Evolutionary conservation across 192 early-diverging fungal species (phyloP).

Genomic region (Podila minutissima): DNA sequence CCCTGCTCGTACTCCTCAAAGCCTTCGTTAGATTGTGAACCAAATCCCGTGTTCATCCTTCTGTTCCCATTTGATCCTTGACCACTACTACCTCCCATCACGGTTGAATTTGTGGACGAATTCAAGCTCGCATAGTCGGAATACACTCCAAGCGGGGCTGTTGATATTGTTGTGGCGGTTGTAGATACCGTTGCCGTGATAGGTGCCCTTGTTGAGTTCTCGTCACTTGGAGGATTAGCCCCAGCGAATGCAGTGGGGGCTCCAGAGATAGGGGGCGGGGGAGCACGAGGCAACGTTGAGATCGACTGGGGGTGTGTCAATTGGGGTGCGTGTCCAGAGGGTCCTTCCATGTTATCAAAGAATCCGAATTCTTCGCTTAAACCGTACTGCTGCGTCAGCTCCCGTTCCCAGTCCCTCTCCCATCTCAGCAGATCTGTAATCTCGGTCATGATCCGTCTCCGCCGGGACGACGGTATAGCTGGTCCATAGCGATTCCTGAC

Average conservation of each 20-base stretch:
- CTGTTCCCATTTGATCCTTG: too few species aligned
- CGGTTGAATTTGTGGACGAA: not conserved
- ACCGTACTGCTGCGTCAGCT: conserved; percentile 13
- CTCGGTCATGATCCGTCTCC: conserved; percentile 34
- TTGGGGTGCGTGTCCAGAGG: not conserved
- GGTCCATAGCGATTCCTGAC: conserved; percentile 22
- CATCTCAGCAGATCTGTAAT: conserved; percentile 27
- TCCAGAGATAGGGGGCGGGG: too few species aligned
- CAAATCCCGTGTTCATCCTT: not conserved
- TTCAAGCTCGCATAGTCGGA: too few species aligned
- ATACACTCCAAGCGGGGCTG: too few species aligned
- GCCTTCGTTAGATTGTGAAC: conserved; percentile 3
- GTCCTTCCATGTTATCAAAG: not conserved
- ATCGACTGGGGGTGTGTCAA: too few species aligned
- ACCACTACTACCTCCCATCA: not conserved
- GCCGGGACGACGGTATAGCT: conserved; percentile 2
- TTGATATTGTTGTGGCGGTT: too few species aligned
- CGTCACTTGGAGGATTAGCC: too few species aligned
- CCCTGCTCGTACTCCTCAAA: conserved; percentile 40
- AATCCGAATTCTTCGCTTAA: conserved; percentile 3
- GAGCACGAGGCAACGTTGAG: too few species aligned
- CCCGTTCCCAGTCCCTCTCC: conserved; percentile 44
- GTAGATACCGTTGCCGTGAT: too few species aligned
- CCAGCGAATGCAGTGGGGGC: too few species aligned
- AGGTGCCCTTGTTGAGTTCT: too few species aligned